Evolutionary conservation across 768 basidiomycete species (phyloP).

Genomic region (Lentinula boryana): DNA sequence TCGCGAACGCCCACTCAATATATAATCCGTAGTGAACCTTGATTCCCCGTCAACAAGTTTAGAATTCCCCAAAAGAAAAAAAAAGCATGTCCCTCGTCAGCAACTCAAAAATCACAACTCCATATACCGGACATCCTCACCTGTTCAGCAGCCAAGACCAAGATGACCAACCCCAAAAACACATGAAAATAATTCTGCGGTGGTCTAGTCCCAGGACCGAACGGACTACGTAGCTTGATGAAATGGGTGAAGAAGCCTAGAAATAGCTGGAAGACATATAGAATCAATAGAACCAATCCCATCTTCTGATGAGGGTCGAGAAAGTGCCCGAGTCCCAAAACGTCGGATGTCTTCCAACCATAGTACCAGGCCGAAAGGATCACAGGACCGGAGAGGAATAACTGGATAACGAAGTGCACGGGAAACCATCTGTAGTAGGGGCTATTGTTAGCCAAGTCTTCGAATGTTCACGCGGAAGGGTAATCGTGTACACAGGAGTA

Average conservation of each 20-base stretch:
- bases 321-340: slow-evolving; percentile 25
- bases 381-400: slow-evolving; percentile 45
- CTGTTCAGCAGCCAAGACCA: slow-evolving; percentile 49
- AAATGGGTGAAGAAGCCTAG: slow-evolving; percentile 49
- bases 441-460: not conserved
- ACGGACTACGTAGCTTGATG: slow-evolving; percentile 34
- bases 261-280: slow-evolving; percentile 46
- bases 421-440: slow-evolving; percentile 38
- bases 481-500: slow-evolving; percentile 29
- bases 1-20: slow-evolving; percentile 33
- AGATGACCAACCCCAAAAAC: slow-evolving; percentile 45
- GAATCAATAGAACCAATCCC: slow-evolving; percentile 45
- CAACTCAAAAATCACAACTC: no score
- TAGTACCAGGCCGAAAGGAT: slow-evolving; percentile 44
- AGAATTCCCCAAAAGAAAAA: slow-evolving; percentile 8
- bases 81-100: not conserved
- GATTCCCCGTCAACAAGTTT: not conserved
- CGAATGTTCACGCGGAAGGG: not conserved
- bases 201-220: slow-evolving; percentile 33
- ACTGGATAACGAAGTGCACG: slow-evolving; percentile 44
- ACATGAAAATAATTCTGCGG: slow-evolving; percentile 53
- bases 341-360: slow-evolving; percentile 31
- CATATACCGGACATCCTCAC: slow-evolving; percentile 16
- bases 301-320: slow-evolving; percentile 44
- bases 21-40: slow-evolving; percentile 46